Evolutionary conservation across 768 basidiomycete genomes (phyloP), one percentile per base, ranked within the genome.

Genomic region (Lactifluus subvellereus): DNA sequence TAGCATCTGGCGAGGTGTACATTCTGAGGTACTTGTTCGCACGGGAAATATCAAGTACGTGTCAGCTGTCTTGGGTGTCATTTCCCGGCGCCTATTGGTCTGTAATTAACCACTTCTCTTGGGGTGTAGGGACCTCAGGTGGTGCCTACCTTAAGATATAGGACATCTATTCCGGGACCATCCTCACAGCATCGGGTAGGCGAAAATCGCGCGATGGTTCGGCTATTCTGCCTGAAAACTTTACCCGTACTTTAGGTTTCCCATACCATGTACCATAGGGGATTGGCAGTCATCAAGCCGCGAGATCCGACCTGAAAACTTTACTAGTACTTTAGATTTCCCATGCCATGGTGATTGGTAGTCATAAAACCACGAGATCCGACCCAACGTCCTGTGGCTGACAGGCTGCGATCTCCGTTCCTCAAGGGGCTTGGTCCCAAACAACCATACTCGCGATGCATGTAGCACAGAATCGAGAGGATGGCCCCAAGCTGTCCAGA

Each of bases 21-120:
- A 51, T 32, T 59, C 45, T 42, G 53, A 22, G 47, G 40, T 22
- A 35, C 49, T 18, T 18, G 38, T 59, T 59, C 62, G 32, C 47
- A 54, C 51, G 57, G 52, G 18, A 53, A 51, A 37, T 47, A 52
- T 62, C 51, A 45, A 62, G 51, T 62, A 58, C 55, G 51, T 58
- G 52, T 59, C 62, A 58, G 52, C 40, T 59, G 62, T 57, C 48
- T 37, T 54, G 32, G 48, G 54, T 42, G 48, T 42, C 53, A 60
- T 55, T 33, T 50, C 52, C 40, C 51, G 57, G 62, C 62, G 51
- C 47, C 50, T 59, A 42, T 53, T 42, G 53, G 51, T 16, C 14
- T 33, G 42, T 52, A 22, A 48, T 53, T 52, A 37, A 37, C 22
- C 33, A 40, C 50, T 58, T 63, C 56, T 40, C n/a, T 45, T 47